Percentiles rank a stretch among this genome's conserved stretches.
These are phyloP conservation scores for Trichosanthes truncata DNA, from an alignment of 306 rosid species.

Conservation along the genomic window DNA sequence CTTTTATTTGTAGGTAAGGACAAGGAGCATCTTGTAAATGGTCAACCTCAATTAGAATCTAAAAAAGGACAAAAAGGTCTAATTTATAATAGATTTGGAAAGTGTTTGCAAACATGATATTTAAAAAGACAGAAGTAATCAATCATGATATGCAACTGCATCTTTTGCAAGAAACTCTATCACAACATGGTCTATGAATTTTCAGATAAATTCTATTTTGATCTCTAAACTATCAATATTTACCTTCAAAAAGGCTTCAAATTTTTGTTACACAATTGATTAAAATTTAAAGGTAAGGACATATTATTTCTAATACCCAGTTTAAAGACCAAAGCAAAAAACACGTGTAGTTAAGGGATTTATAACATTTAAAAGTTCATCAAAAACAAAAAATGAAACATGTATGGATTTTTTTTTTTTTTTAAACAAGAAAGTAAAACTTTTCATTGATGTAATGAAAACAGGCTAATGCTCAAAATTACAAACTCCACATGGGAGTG, in stretches of 20 bases:
- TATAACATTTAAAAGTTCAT: too few relatives aligned
- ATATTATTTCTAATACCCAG: background rate
- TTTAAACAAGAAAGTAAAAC: too few relatives aligned
- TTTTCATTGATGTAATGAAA: too few relatives aligned
- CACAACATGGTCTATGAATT: background rate
- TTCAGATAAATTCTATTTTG: background rate
- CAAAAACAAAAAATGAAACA: background rate
- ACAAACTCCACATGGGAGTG: too few relatives aligned
- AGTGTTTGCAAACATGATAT: background rate
- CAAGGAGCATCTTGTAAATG: constrained; percentile 85
- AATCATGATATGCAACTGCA: background rate
- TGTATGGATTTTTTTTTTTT: too few relatives aligned
- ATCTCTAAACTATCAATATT: background rate
- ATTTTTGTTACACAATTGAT: background rate
- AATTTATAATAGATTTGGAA: background rate
- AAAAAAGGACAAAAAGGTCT: constrained; percentile 6
- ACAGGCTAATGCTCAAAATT: too few relatives aligned
- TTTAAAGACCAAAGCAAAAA: background rate
- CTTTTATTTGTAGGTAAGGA: constrained; percentile 92
- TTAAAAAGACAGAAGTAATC: background rate
- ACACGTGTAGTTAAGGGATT: background rate
- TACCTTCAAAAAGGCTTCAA: background rate
- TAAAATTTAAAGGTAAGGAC: background rate
- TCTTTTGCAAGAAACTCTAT: background rate
- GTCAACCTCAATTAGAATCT: constrained; percentile 93